These are phyloP conservation scores for Cercospora janseana DNA, from an alignment of 2,329 filamentous ascomycete species.

Conservation along the genomic window DNA sequence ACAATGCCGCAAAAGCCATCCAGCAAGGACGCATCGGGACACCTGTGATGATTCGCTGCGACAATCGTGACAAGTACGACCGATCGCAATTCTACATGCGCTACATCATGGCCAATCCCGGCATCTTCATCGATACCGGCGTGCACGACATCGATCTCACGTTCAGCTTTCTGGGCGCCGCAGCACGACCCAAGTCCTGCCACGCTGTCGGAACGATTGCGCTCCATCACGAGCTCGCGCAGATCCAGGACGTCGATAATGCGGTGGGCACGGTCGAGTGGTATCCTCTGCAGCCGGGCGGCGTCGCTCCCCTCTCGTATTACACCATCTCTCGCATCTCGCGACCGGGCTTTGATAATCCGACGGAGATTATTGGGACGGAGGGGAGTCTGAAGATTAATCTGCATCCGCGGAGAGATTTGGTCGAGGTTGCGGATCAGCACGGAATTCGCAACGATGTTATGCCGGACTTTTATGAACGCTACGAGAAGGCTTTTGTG, in stretches of 20 bases:
- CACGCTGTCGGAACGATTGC: conserved; percentile 40
- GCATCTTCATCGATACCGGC: conserved; percentile 47
- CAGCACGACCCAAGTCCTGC: conserved; percentile 39
- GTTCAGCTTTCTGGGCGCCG: conserved; percentile 44
- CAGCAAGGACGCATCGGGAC: conserved; percentile 41
- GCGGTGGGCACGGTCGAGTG: conserved; percentile 45
- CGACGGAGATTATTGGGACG: conserved; percentile 45
- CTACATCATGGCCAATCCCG: conserved; percentile 43
- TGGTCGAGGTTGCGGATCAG: conserved; percentile 38
- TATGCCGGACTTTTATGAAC: conserved; percentile 42
- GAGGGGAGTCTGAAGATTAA: conserved; percentile 41
- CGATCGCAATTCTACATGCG: conserved; percentile 44
- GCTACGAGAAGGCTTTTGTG: conserved; percentile 44
- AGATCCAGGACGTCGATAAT: conserved; percentile 44
- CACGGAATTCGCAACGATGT: conserved; percentile 42
- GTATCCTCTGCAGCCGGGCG: conserved; percentile 24
- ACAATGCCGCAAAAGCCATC: conserved; percentile 39
- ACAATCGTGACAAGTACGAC: conserved; percentile 45
- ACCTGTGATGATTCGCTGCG: conserved; percentile 44
- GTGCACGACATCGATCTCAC: conserved; percentile 49
- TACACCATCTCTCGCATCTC: conserved; percentile 46
- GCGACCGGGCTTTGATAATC: conserved; percentile 44
- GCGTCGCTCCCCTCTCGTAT: conserved; percentile 43
- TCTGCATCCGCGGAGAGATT: conserved; percentile 28
- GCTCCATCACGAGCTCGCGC: conserved; percentile 41